phyloP scores from a whole-genome alignment of 768 basidiomycete species.

The Holtermanniella nyarrowii region DNA sequence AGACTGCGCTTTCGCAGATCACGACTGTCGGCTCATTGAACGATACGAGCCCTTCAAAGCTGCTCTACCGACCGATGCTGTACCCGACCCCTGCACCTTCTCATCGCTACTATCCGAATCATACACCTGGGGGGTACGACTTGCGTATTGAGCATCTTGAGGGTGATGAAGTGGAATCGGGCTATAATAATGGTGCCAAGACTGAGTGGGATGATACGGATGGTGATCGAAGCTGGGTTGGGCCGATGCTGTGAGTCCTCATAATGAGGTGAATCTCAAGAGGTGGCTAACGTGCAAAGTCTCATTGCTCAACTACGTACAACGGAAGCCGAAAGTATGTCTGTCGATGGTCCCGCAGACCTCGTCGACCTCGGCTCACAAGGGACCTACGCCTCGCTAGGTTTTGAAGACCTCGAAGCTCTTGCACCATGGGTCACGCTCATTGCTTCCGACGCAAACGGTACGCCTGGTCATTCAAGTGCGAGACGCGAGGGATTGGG shows the following conservation, averaged over 20 bases:
- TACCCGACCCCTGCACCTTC: conserved; percentile 25
- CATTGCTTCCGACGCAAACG: conserved; percentile 21
- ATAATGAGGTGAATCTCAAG: not conserved
- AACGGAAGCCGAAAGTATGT: conserved; percentile 3
- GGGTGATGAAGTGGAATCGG: conserved; percentile 4
- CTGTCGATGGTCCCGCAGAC: conserved; percentile 17
- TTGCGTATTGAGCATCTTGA: conserved; percentile 7
- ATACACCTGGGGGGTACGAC: conserved; percentile 20
- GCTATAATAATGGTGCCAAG: conserved; percentile 12
- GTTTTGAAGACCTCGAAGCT: conserved; percentile 31
- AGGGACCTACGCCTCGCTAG: conserved; percentile 36
- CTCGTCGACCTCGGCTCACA: conserved; percentile 25
- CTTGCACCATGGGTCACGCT: conserved; percentile 31
- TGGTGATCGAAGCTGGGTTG: conserved; percentile 30
- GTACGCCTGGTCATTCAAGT: not conserved
- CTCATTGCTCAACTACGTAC: conserved; percentile 34
- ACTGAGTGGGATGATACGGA: conserved; percentile 20
- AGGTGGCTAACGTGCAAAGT: conserved; percentile 6
- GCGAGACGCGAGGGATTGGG: not conserved
- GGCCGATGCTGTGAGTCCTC: conserved; percentile 36
- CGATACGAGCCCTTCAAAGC: not conserved
- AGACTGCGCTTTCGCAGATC: not conserved
- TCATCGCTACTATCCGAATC: conserved; percentile 30
- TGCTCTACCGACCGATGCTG: conserved; percentile 14
- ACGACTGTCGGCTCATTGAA: not conserved